These are phyloP conservation scores for Penicillium coprophilum DNA, from an alignment of 495 filamentous ascomycete species.

Conservation along the genomic window DNA sequence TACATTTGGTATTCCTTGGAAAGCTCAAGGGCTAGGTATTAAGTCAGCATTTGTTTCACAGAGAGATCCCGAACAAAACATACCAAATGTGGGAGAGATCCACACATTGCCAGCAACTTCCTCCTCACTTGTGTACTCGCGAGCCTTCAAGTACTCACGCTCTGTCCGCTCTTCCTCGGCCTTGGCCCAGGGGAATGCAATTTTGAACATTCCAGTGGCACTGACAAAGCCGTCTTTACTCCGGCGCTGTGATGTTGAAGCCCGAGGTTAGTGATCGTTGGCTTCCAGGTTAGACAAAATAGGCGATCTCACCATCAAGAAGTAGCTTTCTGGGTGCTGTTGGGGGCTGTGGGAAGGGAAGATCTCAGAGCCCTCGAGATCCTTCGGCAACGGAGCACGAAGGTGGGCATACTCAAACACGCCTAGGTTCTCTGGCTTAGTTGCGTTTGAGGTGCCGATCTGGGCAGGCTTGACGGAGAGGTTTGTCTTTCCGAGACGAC, in stretches of 20 bases:
- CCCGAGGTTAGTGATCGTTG: conserved; percentile 8
- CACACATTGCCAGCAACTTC: conserved; percentile 97
- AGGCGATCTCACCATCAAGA: conserved; percentile 72
- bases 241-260: conserved; percentile 59
- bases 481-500: conserved; percentile 88
- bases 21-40: conserved; percentile 66
- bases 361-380: conserved; percentile 83
- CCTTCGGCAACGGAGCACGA: conserved; percentile 83
- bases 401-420: conserved; percentile 95
- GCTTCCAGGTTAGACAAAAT: neutral
- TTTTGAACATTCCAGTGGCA: conserved; percentile 99
- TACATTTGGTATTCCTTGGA: conserved; percentile 80
- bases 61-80: conserved; percentile 22
- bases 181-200: conserved; percentile 91
- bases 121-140: conserved; percentile 75
- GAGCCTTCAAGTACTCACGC: conserved; percentile 78
- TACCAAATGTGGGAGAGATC: conserved; percentile 82
- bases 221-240: conserved; percentile 93
- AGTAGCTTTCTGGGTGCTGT: conserved; percentile 79
- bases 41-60: conserved; percentile 8
- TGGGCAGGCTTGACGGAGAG: conserved; percentile 74
- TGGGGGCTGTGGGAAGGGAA: conserved; percentile 65
- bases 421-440: conserved; percentile 68
- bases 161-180: conserved; percentile 80
- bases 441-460: conserved; percentile 62